These are phyloP conservation scores for Rosa rugosa DNA, from an alignment of 306 rosid genomes.

Conservation along the genomic window DNA sequence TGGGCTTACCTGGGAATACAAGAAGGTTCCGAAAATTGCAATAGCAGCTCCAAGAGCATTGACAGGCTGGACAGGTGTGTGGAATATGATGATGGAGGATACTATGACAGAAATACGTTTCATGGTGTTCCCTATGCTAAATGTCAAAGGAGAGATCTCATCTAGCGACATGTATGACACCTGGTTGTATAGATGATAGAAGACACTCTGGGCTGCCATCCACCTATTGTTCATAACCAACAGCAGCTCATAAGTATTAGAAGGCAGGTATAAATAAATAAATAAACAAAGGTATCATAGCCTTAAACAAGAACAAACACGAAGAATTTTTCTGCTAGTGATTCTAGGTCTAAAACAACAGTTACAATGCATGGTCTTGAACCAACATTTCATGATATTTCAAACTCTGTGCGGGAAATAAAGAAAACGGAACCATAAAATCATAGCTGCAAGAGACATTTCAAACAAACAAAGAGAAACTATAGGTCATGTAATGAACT, in stretches of 20 bases:
- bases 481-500: not conserved
- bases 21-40: constrained; percentile 88
- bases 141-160: constrained; percentile 93
- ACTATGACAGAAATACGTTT: constrained; percentile 95
- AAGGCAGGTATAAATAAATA: not conserved
- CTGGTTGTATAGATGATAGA: constrained; percentile 95
- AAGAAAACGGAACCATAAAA: not conserved
- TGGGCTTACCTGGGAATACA: constrained; percentile 82
- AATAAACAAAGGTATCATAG: constrained; percentile 7
- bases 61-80: constrained; percentile 88
- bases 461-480: not conserved
- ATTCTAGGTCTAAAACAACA: constrained; percentile 19
- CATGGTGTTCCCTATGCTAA: constrained; percentile 98
- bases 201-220: constrained; percentile 93
- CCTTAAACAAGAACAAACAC: not conserved
- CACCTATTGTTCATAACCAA: constrained; percentile 56
- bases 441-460: not conserved
- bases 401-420: not conserved
- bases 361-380: not conserved
- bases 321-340: not conserved
- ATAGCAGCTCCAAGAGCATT: constrained; percentile 97
- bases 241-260: constrained; percentile 17
- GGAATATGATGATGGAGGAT: constrained; percentile 94
- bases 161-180: constrained; percentile 98
- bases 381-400: not conserved